Evolutionary conservation across 129 eudicot species (phyloP), one percentile per base, ranked within the genome.

Genomic region (Erigeron canadensis): DNA sequence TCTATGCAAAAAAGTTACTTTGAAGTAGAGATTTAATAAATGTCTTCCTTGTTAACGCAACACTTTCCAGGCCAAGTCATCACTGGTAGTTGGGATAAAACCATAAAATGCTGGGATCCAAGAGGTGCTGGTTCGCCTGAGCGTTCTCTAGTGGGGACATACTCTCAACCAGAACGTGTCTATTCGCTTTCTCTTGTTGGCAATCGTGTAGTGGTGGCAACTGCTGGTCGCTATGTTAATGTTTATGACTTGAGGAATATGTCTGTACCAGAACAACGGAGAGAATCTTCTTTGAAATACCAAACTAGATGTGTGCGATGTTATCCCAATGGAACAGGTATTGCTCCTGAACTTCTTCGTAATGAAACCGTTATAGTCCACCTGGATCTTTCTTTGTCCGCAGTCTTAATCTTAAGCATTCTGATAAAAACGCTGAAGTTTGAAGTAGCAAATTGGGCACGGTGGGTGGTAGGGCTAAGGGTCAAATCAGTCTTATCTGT

Each of bases 81-180:
- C 2, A 89, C 85, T 8, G 99, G 99, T 38, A 94, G 97, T 81
- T 94, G 99, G 97, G 99, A 94, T 88, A 90, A 86, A 83, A 94
- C 93, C 50, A 47, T 94, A 0, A 94, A 94, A 76, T 94, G 99
- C 74, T 94, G 99, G 99, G 99, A 94, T 83, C 99, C 99, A 53
- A 86, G 99, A 84, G 97, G 97, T 69, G 97, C 96, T 53, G 87
- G 89, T 71, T 88, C 93, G 65, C 95, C 85, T 76, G 97, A 89
- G 46, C 89, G 83, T 2, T 67, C 93, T 69, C 95, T 89, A 56
- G 96, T 87, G 40, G 99, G 97, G 50, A 87, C 97, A 21, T 90
- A n/a, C n/a, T n/a, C 77, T 65, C 99, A 95, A 82, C 96, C 96
- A 44, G 99, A 95, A 74, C 99, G 97, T 75, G 97, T 95, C 41